Evolutionary conservation across 2,329 filamentous ascomycete species (phyloP).

Genomic region (Fusarium anguioides): DNA sequence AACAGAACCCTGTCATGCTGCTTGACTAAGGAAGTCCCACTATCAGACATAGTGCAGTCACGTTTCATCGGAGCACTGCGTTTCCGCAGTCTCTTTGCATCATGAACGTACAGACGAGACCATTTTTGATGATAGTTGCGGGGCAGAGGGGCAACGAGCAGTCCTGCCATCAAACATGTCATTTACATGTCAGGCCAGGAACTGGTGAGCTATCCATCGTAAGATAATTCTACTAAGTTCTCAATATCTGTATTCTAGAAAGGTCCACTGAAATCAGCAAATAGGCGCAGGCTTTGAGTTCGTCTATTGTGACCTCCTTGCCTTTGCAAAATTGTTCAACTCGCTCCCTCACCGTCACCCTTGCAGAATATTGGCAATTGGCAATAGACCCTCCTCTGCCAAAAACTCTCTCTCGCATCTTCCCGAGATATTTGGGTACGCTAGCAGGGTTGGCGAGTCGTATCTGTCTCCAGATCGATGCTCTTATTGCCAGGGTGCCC

Average conservation of each 20-base stretch:
- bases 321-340: not conserved
- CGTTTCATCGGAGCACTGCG: not conserved
- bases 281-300: not conserved
- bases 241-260: not conserved
- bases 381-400: constrained; percentile 2
- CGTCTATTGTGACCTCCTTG: not conserved
- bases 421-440: constrained; percentile 2
- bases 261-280: not conserved
- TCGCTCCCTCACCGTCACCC: not conserved
- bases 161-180: constrained; percentile 3
- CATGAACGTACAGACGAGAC: not conserved
- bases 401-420: constrained; percentile 9
- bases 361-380: constrained; percentile 1
- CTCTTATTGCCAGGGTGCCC: not conserved
- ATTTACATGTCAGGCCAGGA: constrained; percentile 1
- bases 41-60: not conserved
- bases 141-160: not conserved
- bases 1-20: not conserved
- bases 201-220: not conserved
- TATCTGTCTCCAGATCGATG: not conserved
- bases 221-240: not conserved
- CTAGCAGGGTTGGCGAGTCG: constrained; percentile 13
- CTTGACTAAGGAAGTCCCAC: not conserved
- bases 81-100: not conserved
- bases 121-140: not conserved